Evolutionary conservation across 2,329 filamentous ascomycete genomes (phyloP).

Genomic region (Xylariaceae sp.): DNA sequence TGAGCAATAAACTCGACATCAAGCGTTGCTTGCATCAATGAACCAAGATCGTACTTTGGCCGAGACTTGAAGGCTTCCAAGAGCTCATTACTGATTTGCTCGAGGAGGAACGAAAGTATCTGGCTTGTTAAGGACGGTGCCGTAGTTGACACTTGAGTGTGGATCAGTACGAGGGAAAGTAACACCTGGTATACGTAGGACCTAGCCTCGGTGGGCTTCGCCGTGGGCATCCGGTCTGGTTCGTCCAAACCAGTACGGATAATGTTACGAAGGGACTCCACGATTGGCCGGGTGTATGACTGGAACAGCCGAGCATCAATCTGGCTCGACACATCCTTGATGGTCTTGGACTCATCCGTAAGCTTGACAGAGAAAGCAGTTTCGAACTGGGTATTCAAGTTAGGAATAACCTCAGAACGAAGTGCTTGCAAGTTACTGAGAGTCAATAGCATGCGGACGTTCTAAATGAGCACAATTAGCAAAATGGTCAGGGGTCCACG

Average conservation of each 20-base stretch:
- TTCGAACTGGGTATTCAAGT: slow-evolving; percentile 88
- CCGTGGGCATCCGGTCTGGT: slow-evolving; percentile 62
- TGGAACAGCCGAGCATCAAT: slow-evolving; percentile 90
- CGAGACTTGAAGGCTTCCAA: slow-evolving; percentile 69
- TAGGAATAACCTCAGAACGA: slow-evolving; percentile 74
- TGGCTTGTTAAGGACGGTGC: slow-evolving; percentile 69
- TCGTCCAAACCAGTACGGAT: slow-evolving; percentile 68
- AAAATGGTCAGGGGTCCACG: background rate
- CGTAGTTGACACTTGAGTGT: slow-evolving; percentile 82
- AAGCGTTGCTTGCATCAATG: slow-evolving; percentile 92
- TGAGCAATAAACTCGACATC: slow-evolving; percentile 97
- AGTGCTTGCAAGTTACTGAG: slow-evolving; percentile 86
- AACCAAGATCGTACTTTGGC: slow-evolving; percentile 65
- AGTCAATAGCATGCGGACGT: slow-evolving; percentile 88
- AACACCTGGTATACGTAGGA: slow-evolving; percentile 88
- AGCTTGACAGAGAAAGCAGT: slow-evolving; percentile 90
- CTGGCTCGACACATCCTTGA: slow-evolving; percentile 82
- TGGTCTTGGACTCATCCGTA: slow-evolving; percentile 87
- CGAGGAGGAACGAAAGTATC: slow-evolving; percentile 80
- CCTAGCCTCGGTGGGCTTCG: slow-evolving; percentile 66
- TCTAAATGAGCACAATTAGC: slow-evolving; percentile 46
- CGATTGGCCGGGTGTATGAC: slow-evolving; percentile 78
- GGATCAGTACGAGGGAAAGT: slow-evolving; percentile 79
- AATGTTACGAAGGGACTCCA: slow-evolving; percentile 61
- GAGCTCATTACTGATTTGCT: slow-evolving; percentile 73